Evolutionary conservation across 257 asterid genomes (phyloP).

Genomic region (Solanum rostratum): DNA sequence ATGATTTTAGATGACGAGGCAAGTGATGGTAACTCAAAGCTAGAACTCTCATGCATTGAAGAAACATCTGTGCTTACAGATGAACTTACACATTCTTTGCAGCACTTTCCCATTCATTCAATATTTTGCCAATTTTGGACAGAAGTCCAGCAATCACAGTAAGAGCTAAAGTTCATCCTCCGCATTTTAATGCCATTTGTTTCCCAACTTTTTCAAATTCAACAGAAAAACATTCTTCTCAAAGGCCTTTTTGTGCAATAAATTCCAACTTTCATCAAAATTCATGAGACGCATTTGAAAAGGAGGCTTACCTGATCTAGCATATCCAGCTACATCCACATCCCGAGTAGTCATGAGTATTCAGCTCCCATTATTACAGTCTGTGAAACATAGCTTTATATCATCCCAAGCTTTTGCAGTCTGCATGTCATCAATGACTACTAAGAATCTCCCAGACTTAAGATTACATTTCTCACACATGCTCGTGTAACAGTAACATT

Average conservation of each 20-base stretch:
- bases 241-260: neutral
- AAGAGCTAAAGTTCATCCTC: neutral
- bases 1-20: neutral
- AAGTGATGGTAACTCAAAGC: slow-evolving; percentile 1
- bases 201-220: neutral
- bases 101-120: neutral
- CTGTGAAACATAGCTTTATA: neutral
- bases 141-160: neutral
- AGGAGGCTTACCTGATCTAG: neutral
- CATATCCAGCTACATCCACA: neutral
- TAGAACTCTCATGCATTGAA: neutral
- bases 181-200: neutral
- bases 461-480: neutral
- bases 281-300: neutral
- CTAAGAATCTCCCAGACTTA: neutral
- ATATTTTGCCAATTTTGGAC: neutral
- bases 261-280: neutral
- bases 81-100: neutral
- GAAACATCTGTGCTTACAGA: neutral
- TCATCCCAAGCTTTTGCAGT: neutral
- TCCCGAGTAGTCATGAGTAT: neutral
- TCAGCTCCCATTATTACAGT: neutral
- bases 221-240: neutral
- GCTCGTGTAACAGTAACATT: neutral
- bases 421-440: neutral